Conservation (phyloP, 2,329 filamentous ascomycete species). For the Clonostachys byssicola region DNA sequence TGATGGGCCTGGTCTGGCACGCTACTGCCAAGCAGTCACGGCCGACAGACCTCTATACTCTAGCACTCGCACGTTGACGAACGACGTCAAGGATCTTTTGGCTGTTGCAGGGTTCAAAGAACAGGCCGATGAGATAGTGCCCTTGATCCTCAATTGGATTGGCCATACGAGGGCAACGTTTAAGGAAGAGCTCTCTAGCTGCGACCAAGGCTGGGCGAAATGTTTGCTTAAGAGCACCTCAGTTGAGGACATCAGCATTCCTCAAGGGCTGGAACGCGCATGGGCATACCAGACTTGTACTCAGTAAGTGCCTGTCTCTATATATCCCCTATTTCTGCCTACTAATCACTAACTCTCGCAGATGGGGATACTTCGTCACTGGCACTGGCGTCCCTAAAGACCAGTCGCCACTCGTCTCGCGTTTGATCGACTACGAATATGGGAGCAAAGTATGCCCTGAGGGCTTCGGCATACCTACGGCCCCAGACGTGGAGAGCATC, state of each 20-base stretch:
- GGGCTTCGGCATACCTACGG: constrained; percentile 65
- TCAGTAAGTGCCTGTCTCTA: not conserved
- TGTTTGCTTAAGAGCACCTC: no score
- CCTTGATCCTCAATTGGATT: not conserved
- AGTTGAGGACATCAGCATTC: no score
- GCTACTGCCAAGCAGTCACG: constrained; percentile 5
- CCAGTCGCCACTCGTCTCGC: constrained; percentile 67
- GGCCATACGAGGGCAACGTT: not conserved
- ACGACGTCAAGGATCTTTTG: constrained; percentile 75
- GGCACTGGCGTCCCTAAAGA: constrained; percentile 63
- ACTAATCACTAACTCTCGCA: not conserved
- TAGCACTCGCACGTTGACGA: constrained; percentile 32
- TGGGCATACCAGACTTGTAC: constrained; percentile 7
- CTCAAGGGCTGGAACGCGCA: constrained; percentile 5
- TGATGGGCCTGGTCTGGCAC: constrained; percentile 22
- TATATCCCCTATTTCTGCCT: not conserved
- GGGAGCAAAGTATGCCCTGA: constrained; percentile 56
- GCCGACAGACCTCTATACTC: constrained; percentile 2
- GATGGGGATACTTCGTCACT: constrained; percentile 74
- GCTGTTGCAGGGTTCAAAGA: constrained; percentile 43
- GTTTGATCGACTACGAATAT: constrained; percentile 62
- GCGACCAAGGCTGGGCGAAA: not conserved
- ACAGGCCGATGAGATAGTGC: not conserved
- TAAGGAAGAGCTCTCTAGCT: not conserved
- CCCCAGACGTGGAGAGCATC: constrained; percentile 60